Conservation (phyloP, 106 monocot species). For the Allium cepa region DNA sequence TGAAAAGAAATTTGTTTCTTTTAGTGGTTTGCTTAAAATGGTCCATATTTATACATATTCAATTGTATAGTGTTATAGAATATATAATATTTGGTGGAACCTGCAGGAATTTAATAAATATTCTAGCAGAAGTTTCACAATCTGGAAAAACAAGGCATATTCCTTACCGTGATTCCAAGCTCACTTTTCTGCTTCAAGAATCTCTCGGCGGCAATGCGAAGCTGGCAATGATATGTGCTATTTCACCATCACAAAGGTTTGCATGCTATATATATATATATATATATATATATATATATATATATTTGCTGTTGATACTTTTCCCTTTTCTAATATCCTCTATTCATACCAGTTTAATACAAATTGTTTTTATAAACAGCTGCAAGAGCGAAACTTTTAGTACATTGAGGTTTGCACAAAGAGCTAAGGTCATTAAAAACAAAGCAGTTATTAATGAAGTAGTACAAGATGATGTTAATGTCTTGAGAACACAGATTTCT, state of each 20-base stretch:
- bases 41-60: too few species aligned
- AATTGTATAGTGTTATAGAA: too few species aligned
- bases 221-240: constrained; percentile 91
- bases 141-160: constrained; percentile 95
- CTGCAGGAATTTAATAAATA: constrained; percentile 92
- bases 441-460: constrained; percentile 93
- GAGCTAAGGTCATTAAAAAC: constrained; percentile 92
- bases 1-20: too few species aligned
- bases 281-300: too few species aligned
- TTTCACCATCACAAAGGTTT: constrained; percentile 73
- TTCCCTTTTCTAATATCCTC: background rate
- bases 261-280: constrained; percentile 1
- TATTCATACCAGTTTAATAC: background rate
- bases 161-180: constrained; percentile 93
- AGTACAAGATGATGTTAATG: constrained; percentile 83
- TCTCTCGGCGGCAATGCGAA: constrained; percentile 99
- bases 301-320: background rate
- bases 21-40: too few species aligned
- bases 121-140: constrained; percentile 85
- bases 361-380: constrained; percentile 27
- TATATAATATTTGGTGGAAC: background rate
- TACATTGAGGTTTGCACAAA: constrained; percentile 93
- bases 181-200: constrained; percentile 96
- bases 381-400: constrained; percentile 90
- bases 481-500: constrained; percentile 83